phyloP scores from a whole-genome alignment of 148 eudicot genomes.

The Spergularia bocconei region DNA sequence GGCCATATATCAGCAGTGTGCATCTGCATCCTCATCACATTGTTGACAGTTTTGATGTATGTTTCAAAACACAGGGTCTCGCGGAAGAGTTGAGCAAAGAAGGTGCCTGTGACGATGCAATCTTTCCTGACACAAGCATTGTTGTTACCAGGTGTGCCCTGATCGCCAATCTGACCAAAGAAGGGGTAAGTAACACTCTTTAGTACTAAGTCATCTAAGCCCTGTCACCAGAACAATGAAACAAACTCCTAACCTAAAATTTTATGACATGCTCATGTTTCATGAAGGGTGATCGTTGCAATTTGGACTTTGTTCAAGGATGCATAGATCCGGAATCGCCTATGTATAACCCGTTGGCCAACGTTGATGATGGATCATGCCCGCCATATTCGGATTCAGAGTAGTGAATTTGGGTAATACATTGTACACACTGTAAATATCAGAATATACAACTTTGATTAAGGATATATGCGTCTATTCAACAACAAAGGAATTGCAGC shows the following conservation, averaged over 20 bases:
- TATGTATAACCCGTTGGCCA: conserved; percentile 60
- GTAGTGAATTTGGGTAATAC: conserved; percentile 23
- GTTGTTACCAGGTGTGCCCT: conserved; percentile 66
- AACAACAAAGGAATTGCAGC: too few relatives aligned
- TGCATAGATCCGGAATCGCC: conserved; percentile 77
- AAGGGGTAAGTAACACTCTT: conserved; percentile 65
- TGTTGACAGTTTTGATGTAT: neutral
- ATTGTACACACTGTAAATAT: conserved; percentile 18
- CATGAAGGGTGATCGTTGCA: conserved; percentile 89
- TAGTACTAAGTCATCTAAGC: neutral
- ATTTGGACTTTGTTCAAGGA: conserved; percentile 68
- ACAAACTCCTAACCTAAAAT: neutral
- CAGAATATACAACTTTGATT: neutral
- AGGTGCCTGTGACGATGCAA: conserved; percentile 87
- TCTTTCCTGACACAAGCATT: conserved; percentile 71
- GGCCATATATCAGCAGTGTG: too few relatives aligned
- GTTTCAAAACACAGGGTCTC: conserved; percentile 51
- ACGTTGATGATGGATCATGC: conserved; percentile 89
- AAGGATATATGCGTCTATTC: too few relatives aligned
- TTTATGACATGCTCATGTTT: neutral
- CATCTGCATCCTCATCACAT: neutral
- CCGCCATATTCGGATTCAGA: conserved; percentile 56
- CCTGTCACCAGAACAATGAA: neutral
- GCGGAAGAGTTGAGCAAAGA: conserved; percentile 79
- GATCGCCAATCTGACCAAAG: conserved; percentile 55